Evolutionary conservation across 345 rosid genomes (phyloP), one percentile per base, ranked within the genome.

Genomic region (Excoecaria agallocha): DNA sequence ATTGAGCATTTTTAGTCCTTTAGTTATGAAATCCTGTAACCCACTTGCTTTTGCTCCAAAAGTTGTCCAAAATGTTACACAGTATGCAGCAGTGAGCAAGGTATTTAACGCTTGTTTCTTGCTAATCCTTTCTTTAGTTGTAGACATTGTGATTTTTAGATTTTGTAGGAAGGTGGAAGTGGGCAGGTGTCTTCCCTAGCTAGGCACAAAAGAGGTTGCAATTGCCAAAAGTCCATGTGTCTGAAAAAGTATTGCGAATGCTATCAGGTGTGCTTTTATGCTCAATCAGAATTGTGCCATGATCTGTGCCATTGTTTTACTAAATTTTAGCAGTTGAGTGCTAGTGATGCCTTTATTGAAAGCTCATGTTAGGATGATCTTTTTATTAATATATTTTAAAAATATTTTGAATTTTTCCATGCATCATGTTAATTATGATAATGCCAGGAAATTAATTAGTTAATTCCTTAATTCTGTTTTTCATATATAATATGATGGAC

Each of bases 41-140:
- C 92, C 94, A n/a, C 73, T 80, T 35, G 92, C 94, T 80, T 90
- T 90, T 79, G 85, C 87, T 80, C 89, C 92, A 39, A 88, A 86
- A 80, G 70, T 87, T 70, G 79, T 88, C 49, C 77, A 85, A 76
- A 63, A 8, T 49, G 69, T 37, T 20, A 49, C 74, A 2, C 79
- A 71, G 66, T 15, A 61, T 78, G 77, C 65, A 20, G 76, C 77
- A 35, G 74, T 69, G 45, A 76, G 46, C 67, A 68, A 56, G 77
- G 87, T 84, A 82, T 45, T 17, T 24, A 61, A 64, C 20, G 37
- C 73, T 48, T 20, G 9, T 35, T 63, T 62, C 5, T 41, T 38
- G 5, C 20, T 62, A 16, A 30, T 39, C 55, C 37, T 11, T 37
- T 50, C 16, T 25, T 49, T 6, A 16, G 15, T 59, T 64, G 50